These are phyloP conservation scores for Abelmoschus esculentus DNA, from an alignment of 345 rosid genomes.

Conservation along the genomic window DNA sequence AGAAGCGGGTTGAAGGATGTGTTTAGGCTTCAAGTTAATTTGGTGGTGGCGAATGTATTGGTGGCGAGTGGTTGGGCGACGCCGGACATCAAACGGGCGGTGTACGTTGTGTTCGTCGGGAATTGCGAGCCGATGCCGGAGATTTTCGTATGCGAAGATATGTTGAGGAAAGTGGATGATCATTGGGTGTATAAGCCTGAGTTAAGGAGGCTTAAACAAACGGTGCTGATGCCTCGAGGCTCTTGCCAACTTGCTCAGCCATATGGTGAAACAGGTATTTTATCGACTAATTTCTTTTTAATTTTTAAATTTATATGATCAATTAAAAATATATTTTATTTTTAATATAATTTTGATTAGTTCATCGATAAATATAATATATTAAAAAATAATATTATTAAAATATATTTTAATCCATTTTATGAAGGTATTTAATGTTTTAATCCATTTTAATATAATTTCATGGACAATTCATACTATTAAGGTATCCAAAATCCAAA, in stretches of 20 bases:
- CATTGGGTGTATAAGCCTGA: constrained; percentile 70
- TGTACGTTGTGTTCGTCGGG: constrained; percentile 51
- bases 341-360: too few species aligned
- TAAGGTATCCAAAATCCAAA: too few species aligned
- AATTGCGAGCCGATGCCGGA: constrained; percentile 81
- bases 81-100: constrained; percentile 18
- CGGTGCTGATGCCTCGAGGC: constrained; percentile 71
- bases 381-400: too few species aligned
- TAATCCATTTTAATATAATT: too few species aligned
- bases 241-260: constrained; percentile 65
- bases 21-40: constrained; percentile 65
- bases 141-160: constrained; percentile 64
- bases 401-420: too few species aligned
- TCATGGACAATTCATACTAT: too few species aligned
- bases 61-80: constrained; percentile 31
- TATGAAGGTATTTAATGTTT: too few species aligned
- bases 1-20: constrained; percentile 48
- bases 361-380: too few species aligned
- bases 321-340: too few species aligned
- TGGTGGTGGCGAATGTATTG: constrained; percentile 70
- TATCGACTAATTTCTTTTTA: neutral
- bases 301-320: neutral
- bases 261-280: constrained; percentile 36
- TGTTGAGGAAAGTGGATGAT: constrained; percentile 41
- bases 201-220: constrained; percentile 42